phyloP scores from a whole-genome alignment of 768 basidiomycete species.

The Boletales sp. region DNA sequence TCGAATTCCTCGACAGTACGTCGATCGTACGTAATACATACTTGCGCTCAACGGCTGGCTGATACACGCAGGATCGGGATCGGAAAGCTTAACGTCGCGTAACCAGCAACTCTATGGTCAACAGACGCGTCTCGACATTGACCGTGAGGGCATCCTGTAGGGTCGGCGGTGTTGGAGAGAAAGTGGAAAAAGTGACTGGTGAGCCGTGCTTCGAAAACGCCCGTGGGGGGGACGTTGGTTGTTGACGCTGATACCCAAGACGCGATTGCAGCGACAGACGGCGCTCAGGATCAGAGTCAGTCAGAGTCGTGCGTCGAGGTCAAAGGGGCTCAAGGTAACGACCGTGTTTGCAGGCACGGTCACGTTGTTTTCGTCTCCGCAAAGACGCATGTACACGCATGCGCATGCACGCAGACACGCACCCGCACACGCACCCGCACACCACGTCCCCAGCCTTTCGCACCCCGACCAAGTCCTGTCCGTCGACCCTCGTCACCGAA shows the following conservation, averaged over 20 bases:
- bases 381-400: conserved; percentile 1
- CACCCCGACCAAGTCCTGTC: conserved; percentile 20
- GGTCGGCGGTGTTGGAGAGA: conserved; percentile 7
- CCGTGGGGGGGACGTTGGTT: too few species aligned
- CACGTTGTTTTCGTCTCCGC: too few species aligned
- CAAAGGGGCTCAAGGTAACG: not conserved
- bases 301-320: not conserved
- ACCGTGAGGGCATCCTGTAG: conserved; percentile 61
- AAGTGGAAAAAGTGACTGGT: conserved; percentile 8
- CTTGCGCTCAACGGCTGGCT: conserved; percentile 49
- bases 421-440: not conserved
- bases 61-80: conserved; percentile 56
- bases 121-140: conserved; percentile 73
- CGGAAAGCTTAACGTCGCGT: conserved; percentile 59
- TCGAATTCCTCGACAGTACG: conserved; percentile 74
- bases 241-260: too few species aligned
- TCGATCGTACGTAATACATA: not conserved
- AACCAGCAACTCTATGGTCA: conserved; percentile 73
- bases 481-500: conserved; percentile 5
- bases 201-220: not conserved
- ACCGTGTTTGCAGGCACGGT: not conserved
- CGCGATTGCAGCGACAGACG: not conserved
- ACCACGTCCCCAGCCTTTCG: conserved; percentile 8
- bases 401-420: conserved; percentile 7
- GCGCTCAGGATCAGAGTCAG: too few species aligned